Evolutionary conservation across 257 asterid genomes (phyloP), one percentile per base, ranked within the genome.

Genomic region (Solanum chaucha): DNA sequence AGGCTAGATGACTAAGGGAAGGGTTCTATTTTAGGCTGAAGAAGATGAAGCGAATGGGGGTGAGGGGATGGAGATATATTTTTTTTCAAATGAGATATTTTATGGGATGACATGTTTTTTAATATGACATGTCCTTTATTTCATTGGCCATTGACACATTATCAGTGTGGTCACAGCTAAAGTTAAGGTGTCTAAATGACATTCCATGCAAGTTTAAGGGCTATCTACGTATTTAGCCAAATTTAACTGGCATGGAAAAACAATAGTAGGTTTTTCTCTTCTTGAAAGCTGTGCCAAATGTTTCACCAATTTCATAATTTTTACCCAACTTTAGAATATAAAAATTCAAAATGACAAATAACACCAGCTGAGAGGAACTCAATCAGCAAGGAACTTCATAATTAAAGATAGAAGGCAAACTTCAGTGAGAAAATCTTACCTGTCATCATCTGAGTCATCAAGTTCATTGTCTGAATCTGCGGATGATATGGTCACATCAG

Each of bases 371-470:
- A 44, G 84, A 48, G 67, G 67, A 80, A 80, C 44, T 48, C 85
- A 80, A 80, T 80, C 41, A 28, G 28, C 28, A 8, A 28, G 24
- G 64, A 41, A 78, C 84, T 78, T 44, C 84, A 44, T 20, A 78
- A 46, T 44, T 24, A 26, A 41, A 44, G 38, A 24, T 44, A 75
- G 1, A 24, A n/a, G 34, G 11, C 4, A 48, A 44, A 48, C 68
- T 46, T 48, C 67, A 46, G 58, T 9, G 41, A 80, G 41, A 80
- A 80, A 46, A 46, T 80, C 78, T 83, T 34, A 95, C 99, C 99
- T 96, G 55, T 96, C 99, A 92, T 95, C 99, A 36, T 96, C 99
- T 38, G 98, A 94, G 55, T 93, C 98, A 88, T 96, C 98, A 86
- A 93, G 85, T 89, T 96, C 98, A 89, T 94, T 86, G 89, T 96